Percentiles rank a stretch among this genome's conserved stretches.
Conservation (phyloP, 441 rosid genomes). For the Jatropha podagrica region DNA sequence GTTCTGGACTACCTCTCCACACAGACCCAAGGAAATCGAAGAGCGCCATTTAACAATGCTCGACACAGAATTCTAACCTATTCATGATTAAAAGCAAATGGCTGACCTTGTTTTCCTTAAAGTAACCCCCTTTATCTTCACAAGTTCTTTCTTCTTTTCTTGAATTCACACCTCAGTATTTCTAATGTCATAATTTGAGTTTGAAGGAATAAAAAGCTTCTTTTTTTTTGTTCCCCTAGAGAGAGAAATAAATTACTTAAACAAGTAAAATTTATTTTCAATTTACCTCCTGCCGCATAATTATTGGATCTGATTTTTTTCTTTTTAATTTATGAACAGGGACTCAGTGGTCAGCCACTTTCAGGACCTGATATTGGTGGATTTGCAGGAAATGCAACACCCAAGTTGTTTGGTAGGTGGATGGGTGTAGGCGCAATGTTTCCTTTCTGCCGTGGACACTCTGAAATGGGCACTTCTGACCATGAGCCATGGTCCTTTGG, state of each 20-base stretch:
- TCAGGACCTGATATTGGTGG: constrained; percentile 99
- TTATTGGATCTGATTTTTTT: constrained; percentile 23
- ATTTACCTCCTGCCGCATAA: background rate
- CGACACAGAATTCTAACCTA: background rate
- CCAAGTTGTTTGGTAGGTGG: constrained; percentile 93
- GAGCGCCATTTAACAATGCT: background rate
- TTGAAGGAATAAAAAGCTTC: background rate
- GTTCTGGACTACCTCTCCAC: background rate
- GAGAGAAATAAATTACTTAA: background rate
- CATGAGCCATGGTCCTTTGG: constrained; percentile 99
- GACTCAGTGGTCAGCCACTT: constrained; percentile 94
- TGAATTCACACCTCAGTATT: background rate
- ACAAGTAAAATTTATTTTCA: background rate
- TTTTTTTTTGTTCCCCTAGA: background rate
- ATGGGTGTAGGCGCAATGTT: constrained; percentile 97
- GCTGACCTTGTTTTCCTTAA: background rate
- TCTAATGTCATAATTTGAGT: constrained; percentile 7
- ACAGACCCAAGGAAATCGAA: background rate
- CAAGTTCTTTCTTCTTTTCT: background rate
- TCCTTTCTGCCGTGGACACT: constrained; percentile 96
- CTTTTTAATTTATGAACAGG: constrained; percentile 47
- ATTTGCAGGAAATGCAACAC: constrained; percentile 87
- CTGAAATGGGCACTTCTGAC: constrained; percentile 65
- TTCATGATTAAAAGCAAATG: too few relatives aligned
- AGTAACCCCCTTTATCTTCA: background rate